Base-by-base conservation (phyloP, 2,329 filamentous ascomycete genomes). In the Chrysoporthe puriensis region DNA sequence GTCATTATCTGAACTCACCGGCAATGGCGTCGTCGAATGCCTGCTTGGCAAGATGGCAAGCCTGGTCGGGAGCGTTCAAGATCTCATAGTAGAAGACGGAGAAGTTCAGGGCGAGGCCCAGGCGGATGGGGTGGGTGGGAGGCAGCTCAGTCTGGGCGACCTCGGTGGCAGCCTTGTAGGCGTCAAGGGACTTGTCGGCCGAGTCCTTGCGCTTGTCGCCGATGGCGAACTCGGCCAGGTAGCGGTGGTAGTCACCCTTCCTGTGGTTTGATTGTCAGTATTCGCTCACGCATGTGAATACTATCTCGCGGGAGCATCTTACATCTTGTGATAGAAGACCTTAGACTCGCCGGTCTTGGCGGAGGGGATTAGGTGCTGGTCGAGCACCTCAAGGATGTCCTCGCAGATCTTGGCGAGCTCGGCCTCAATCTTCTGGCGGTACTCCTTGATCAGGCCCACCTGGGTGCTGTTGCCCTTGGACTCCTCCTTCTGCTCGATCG, bases 321-420 rank as follows among this genome's bases (percentile, higher is more conserved):
- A 96, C 94, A 98, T 98, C 91, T 98, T 98, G 91, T 98, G 94
- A 86, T 97, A 97, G 86, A 98, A 98, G 76, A 98, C 95, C 90
- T 97, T 97, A 77, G 94, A 97, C 87, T 98, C 95, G 83, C 94
- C 95, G 77, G 90, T 93, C 87, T 96, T 91, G 75, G 95, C 95
- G 76, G 92, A 96, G 76, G 93, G 92, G 77, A 98, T 97, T 78
- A 98, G 87, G 85, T 95, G 92, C 84, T 95, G 84, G 85, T 97
- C 94, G 68, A 98, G 89, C 76, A 97, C 94, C 76, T 96, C 92
- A 72, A 98, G 91, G 79, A 98, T 96, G 79, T 98, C 95, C 80
- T 97, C 91, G 85, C 95, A 97, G 86, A 98, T 96, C 87, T 96
- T 96, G 81, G 91, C 94, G 70, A 98, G 91, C 86, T 98, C 95